Percentiles rank a stretch among this genome's conserved stretches.
Conservation (phyloP, 148 eudicot genomes). For the Nepenthes gracilis region DNA sequence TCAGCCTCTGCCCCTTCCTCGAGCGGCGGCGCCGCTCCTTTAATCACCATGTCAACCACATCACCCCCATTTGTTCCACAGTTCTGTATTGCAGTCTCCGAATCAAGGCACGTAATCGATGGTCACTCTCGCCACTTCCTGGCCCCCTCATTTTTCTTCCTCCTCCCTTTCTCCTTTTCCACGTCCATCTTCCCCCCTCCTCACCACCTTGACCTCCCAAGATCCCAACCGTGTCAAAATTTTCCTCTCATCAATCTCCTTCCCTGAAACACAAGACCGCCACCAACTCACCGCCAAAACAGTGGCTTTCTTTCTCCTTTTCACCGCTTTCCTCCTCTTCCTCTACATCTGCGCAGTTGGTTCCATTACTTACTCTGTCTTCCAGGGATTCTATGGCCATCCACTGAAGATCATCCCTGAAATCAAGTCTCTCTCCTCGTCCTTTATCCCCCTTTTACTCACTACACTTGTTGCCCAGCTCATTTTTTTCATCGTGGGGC, state of each 20-base stretch:
- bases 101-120: constrained; percentile 34
- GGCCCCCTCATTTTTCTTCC: constrained; percentile 40
- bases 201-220: constrained; percentile 17
- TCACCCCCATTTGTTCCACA: constrained; percentile 16
- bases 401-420: constrained; percentile 7
- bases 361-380: constrained; percentile 9
- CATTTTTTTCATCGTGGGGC: background rate
- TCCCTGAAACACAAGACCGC: constrained; percentile 2
- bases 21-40: background rate
- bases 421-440: background rate
- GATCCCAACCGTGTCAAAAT: background rate
- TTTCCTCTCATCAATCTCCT: constrained; percentile 11
- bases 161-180: constrained; percentile 37
- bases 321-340: constrained; percentile 9
- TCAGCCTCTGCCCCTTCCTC: background rate
- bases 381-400: constrained; percentile 9
- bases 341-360: constrained; percentile 16
- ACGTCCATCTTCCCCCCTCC: constrained; percentile 30
- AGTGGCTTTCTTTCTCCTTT: constrained; percentile 8
- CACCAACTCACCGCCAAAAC: constrained; percentile 2
- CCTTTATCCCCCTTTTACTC: background rate
- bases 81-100: constrained; percentile 26
- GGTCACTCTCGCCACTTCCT: constrained; percentile 49
- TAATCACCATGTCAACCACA: constrained; percentile 11
- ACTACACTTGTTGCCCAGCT: background rate